Percentiles rank a stretch among this genome's conserved stretches.
Conservation (phyloP, 2,329 filamentous ascomycete species). For the Hirsutella thompsonii region DNA sequence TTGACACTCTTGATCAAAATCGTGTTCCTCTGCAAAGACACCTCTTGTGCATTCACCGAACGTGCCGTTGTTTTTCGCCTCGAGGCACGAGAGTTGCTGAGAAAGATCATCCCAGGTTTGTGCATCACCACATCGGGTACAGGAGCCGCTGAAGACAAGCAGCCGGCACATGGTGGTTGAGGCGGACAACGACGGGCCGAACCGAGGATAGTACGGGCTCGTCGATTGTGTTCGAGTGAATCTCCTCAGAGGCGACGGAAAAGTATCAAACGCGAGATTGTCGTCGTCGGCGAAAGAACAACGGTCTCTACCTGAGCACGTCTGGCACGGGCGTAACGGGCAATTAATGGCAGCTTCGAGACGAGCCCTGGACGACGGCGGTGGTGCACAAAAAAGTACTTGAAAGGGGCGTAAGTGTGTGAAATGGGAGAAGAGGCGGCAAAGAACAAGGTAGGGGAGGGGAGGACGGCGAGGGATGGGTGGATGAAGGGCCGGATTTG, state of each 20-base stretch:
- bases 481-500: background rate
- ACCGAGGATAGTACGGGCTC: background rate
- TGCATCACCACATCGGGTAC: conserved; percentile 25
- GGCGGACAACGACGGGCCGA: background rate
- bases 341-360: no score
- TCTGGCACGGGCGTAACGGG: no score
- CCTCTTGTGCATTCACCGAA: conserved; percentile 31
- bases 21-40: conserved; percentile 27
- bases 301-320: no score
- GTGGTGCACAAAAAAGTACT: no score
- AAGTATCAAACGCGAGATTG: no score
- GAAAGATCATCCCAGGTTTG: conserved; percentile 31
- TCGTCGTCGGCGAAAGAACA: background rate
- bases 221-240: background rate
- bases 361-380: no score
- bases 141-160: conserved; percentile 29
- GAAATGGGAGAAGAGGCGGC: background rate
- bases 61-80: conserved; percentile 32
- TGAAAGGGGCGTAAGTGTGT: background rate
- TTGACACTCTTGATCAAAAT: conserved; percentile 35
- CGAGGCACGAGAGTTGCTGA: conserved; percentile 32
- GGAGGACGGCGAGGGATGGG: background rate
- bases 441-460: background rate
- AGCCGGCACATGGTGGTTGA: conserved; percentile 29
- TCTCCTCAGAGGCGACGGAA: no score